phyloP scores from a whole-genome alignment of 768 basidiomycete genomes.

The Pisolithus microcarpus region DNA sequence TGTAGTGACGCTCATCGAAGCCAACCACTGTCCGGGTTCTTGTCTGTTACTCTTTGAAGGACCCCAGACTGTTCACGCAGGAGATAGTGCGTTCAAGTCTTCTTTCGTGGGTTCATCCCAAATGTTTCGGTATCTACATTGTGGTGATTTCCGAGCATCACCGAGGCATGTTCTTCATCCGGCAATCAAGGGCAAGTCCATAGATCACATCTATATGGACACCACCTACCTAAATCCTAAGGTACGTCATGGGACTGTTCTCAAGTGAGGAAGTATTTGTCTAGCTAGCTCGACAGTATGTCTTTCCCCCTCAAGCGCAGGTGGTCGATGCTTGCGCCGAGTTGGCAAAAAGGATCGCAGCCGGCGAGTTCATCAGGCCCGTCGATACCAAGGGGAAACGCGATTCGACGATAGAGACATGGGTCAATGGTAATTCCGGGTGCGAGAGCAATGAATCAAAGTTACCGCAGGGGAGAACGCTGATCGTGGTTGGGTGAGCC shows the following conservation, averaged over 20 bases:
- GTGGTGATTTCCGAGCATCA: slow-evolving; percentile 89
- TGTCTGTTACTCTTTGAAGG: slow-evolving; percentile 94
- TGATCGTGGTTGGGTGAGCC: slow-evolving; percentile 70
- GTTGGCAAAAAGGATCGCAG: slow-evolving; percentile 54
- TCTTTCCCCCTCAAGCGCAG: slow-evolving; percentile 91
- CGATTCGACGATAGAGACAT: slow-evolving; percentile 42
- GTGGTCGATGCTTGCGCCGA: slow-evolving; percentile 92
- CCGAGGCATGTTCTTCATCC: slow-evolving; percentile 85
- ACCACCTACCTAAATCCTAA: slow-evolving; percentile 93
- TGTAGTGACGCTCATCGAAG: slow-evolving; percentile 88
- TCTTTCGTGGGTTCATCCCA: slow-evolving; percentile 60
- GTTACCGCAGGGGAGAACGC: slow-evolving; percentile 31
- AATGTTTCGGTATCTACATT: slow-evolving; percentile 86
- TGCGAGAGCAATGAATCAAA: slow-evolving; percentile 28
- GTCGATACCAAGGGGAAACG: slow-evolving; percentile 16
- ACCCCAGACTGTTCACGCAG: slow-evolving; percentile 79
- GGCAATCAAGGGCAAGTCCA: slow-evolving; percentile 66
- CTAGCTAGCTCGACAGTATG: slow-evolving; percentile 48
- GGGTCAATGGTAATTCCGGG: slow-evolving; percentile 34
- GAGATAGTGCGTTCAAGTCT: slow-evolving; percentile 73
- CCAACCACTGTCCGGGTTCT: slow-evolving; percentile 98
- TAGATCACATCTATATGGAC: slow-evolving; percentile 90
- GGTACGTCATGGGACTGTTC: slow-evolving; percentile 27
- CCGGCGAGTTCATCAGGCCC: slow-evolving; percentile 30
- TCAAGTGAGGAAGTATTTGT: background rate